Evolutionary conservation across 352 stramenopile genomes (phyloP).

Genomic region (Aphanomyces cochlioides): DNA sequence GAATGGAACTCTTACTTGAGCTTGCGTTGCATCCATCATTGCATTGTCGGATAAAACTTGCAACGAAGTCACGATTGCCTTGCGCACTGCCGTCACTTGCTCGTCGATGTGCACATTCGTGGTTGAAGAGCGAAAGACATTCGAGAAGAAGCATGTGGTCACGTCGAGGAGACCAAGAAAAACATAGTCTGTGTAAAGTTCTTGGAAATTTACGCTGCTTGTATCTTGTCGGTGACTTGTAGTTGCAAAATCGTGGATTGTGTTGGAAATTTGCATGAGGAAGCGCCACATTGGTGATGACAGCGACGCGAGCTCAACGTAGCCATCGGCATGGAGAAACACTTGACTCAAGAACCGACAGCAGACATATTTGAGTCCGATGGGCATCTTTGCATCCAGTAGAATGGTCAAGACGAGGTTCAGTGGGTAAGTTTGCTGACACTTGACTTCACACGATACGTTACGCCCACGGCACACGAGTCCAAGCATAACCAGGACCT

Average conservation of each 20-base stretch:
- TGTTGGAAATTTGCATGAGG: constrained; percentile 12
- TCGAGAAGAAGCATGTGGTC: constrained; percentile 1
- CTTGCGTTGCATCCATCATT: neutral
- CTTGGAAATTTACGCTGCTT: neutral
- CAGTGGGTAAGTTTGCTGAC: constrained; percentile 11
- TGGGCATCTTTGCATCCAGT: constrained; percentile 21
- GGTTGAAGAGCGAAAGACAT: neutral
- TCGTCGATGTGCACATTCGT: neutral
- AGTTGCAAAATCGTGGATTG: constrained; percentile 5
- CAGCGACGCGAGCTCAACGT: constrained; percentile 10
- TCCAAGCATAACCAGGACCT: constrained; percentile 2
- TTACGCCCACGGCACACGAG: neutral
- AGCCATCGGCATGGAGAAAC: constrained; percentile 14
- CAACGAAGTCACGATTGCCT: neutral
- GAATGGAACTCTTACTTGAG: neutral
- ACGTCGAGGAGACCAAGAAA: constrained; percentile 9
- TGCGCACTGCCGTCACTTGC: neutral
- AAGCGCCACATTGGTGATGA: constrained; percentile 10
- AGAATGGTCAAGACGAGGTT: constrained; percentile 17
- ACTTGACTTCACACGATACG: constrained; percentile 1
- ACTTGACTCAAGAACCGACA: constrained; percentile 9
- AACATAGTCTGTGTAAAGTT: constrained; percentile 7
- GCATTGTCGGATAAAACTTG: neutral
- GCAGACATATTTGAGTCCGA: constrained; percentile 13
- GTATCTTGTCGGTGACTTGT: too few species aligned